Base-by-base conservation (phyloP, 768 basidiomycete genomes). In the Mycena albidolilacea region DNA sequence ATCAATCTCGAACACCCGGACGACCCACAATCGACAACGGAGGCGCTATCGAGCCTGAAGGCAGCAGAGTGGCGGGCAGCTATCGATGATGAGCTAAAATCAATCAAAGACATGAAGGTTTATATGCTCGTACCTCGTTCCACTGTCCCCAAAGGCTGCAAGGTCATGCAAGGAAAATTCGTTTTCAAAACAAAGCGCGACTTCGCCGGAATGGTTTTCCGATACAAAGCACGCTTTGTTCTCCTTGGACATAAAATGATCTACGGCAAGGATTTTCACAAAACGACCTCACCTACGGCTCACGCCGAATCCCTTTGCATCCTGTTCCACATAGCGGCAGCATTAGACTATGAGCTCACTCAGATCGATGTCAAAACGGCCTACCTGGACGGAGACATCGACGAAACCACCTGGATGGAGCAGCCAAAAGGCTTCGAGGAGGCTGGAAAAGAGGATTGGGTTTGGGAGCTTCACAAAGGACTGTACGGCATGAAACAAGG, bases 231-330 rank as follows among this genome's bases (percentile, higher is more conserved):
- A 0, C 78, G 82, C 0, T 80, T 84, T 35, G 84, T 89, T 0
- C 82, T 85, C 35, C 81, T 84, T 65, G 87, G 88, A 0, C 86
- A 80, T 74, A 74, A 84, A 30, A 85, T 87, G 64, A 74, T 83
- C 0, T 83, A 78, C 37, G 87, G 88, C 0, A 71, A 79, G 9
- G 87, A 89, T 62, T 89, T 84, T 69, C 79, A 76, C 0, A 80
- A 83, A 3, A 30, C 30, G 4, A 30, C 30, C 30, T 30, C 30
- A 30, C 30, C 30, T 30, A 30, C 30, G 4, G 30, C 30, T 30
- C 30, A 3, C 4, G 30, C 30, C 30, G 30, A 30, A 3, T 30
- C 30, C 30, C 30, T 30, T 30, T 3, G 30, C 30, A 30, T 30
- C 30, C 30, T 30, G 30, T 30, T 30, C 3, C 30, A 30, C 30